Conservation (phyloP, 1,284 basidiomycete species). For the Cryptococcus maquisensis region DNA sequence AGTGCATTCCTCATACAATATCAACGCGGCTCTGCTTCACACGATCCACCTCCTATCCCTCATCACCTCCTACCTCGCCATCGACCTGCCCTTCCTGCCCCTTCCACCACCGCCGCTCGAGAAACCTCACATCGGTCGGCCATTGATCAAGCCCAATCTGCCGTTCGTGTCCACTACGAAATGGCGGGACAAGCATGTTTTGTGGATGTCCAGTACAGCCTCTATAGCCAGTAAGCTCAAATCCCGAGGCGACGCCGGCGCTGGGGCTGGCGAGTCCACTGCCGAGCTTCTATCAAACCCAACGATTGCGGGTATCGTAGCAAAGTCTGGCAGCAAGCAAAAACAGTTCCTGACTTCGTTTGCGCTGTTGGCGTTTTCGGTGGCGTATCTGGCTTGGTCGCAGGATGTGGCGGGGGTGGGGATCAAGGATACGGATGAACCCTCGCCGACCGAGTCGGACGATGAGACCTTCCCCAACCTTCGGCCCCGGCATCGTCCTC, state of each 20-base stretch:
- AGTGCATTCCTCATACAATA: conserved; percentile 25
- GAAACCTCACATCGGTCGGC: conserved; percentile 31
- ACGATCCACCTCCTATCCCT: conserved; percentile 36
- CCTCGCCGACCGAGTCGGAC: conserved; percentile 12
- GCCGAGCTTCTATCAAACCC: conserved; percentile 1
- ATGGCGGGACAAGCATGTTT: conserved; percentile 30
- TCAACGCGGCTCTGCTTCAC: conserved; percentile 39
- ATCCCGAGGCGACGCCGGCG: not conserved
- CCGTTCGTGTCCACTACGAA: conserved; percentile 37
- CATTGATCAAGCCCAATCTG: conserved; percentile 28
- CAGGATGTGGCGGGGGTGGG: conserved; percentile 41
- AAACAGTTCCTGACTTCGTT: conserved; percentile 35
- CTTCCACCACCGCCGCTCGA: conserved; percentile 13
- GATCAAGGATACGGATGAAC: conserved; percentile 9
- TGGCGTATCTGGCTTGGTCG: conserved; percentile 42
- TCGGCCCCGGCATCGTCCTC: not conserved
- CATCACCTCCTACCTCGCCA: conserved; percentile 37
- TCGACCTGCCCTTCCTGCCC: conserved; percentile 35
- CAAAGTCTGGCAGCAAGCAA: conserved; percentile 26
- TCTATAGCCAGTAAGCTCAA: conserved; percentile 20
- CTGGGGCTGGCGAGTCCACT: too few relatives aligned
- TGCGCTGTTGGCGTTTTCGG: conserved; percentile 35
- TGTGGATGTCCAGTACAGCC: conserved; percentile 39
- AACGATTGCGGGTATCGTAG: conserved; percentile 9
- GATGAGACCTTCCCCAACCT: not conserved